Conservation (phyloP, 345 rosid genomes). For the Hibiscus mutabilis region DNA sequence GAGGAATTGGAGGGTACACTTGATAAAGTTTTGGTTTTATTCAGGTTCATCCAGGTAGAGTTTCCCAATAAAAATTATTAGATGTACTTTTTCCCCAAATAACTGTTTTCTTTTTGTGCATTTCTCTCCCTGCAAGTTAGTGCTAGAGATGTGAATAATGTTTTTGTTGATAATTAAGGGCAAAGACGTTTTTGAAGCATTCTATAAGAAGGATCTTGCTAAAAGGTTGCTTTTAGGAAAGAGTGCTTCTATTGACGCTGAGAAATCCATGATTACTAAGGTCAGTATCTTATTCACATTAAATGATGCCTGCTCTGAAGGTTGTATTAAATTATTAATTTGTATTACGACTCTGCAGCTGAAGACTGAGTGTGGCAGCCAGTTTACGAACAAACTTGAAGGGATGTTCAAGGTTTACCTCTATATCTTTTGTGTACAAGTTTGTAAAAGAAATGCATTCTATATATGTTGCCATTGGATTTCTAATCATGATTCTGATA, state of each 20-base stretch:
- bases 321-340: conserved; percentile 28
- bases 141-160: conserved; percentile 9
- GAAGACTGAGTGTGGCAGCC: conserved; percentile 98
- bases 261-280: conserved; percentile 99
- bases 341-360: conserved; percentile 45
- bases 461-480: background rate
- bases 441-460: conserved; percentile 6
- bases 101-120: conserved; percentile 1
- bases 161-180: conserved; percentile 44
- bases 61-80: conserved; percentile 4
- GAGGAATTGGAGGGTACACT: conserved; percentile 98
- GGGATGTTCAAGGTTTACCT: conserved; percentile 92
- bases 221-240: conserved; percentile 89
- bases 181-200: conserved; percentile 97
- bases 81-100: background rate
- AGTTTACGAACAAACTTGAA: conserved; percentile 96
- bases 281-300: conserved; percentile 23
- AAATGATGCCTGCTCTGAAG: background rate
- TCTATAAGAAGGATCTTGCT: conserved; percentile 98
- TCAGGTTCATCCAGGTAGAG: conserved; percentile 93
- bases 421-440: conserved; percentile 3
- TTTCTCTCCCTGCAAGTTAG: conserved; percentile 4
- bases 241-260: conserved; percentile 98
- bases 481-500: background rate
- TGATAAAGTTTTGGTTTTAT: conserved; percentile 92